A percentile compares a stretch with the other conserved stretches of the same genome.
phyloP scores from a whole-genome alignment of 2,329 filamentous ascomycete species.

The Plectosphaerella sp. region DNA sequence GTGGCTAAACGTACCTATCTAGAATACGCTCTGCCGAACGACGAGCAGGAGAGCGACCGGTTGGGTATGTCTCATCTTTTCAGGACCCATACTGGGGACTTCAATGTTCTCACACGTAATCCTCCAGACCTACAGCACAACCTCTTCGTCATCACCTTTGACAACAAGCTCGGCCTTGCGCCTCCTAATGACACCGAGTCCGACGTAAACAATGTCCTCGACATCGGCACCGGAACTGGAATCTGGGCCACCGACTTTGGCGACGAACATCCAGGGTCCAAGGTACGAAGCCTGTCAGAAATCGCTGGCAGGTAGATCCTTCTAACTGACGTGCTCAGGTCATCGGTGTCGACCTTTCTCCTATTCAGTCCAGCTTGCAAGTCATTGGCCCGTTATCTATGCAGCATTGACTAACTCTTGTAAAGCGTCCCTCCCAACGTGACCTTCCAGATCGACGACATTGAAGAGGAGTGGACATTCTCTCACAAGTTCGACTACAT shows the following conservation, averaged over 20 bases:
- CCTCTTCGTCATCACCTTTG: constrained; percentile 16
- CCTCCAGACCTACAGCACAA: constrained; percentile 20
- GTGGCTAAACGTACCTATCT: background rate
- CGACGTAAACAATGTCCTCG: constrained; percentile 15
- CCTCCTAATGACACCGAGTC: background rate
- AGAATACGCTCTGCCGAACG: constrained; percentile 9
- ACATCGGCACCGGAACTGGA: constrained; percentile 26
- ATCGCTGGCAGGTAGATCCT: background rate
- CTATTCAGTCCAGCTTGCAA: constrained; percentile 30
- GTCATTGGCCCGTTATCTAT: background rate
- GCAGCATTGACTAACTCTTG: constrained; percentile 4
- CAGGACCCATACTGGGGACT: background rate
- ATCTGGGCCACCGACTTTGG: constrained; percentile 27
- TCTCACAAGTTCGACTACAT: constrained; percentile 50
- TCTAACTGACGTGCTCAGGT: constrained; percentile 14
- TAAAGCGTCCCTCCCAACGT: constrained; percentile 46
- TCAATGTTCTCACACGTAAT: background rate
- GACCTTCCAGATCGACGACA: constrained; percentile 50
- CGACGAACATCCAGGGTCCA: constrained; percentile 22
- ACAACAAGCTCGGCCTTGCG: constrained; percentile 15
- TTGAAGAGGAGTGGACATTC: constrained; percentile 46
- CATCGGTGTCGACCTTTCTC: constrained; percentile 33
- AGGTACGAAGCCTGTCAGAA: constrained; percentile 10
- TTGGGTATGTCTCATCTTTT: background rate
- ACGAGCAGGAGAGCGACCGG: constrained; percentile 7